Evolutionary conservation across 2,329 filamentous ascomycete species (phyloP), one percentile per base, ranked within the genome.

Genomic region (Fusarium drepaniforme): DNA sequence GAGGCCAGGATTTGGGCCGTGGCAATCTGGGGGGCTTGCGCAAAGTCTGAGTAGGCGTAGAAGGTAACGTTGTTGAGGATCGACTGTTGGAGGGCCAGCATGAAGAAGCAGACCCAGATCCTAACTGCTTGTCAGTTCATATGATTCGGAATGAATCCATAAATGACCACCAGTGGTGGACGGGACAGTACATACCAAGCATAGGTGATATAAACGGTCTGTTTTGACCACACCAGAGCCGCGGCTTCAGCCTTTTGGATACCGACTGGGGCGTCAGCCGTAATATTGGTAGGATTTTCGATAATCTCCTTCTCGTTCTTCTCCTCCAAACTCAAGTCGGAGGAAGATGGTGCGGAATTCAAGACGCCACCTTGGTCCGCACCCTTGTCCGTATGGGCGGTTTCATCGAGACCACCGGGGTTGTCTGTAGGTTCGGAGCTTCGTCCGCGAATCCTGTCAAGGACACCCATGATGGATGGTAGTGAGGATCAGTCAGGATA

Each of bases 1-100:
- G 79, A 84, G 33, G 84, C 81, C 8, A 89, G 82, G 58, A 89
- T 86, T 42, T 82, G 82, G 57, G 85, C 84, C 1, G 86, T 83
- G 9, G 84, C 82, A 33, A 86, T 80, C 18, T 89, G 81, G 13
- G 62, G 37, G 51, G 64, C 37, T 30, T 38, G 33, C 42, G 40
- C 77, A 70, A 88, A 89, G 15, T 73, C 73, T 64, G 79, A 80
- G 4, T 79, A 81, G 57, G 51, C 51, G 51, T 35, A 57, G 28
- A 15, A 59, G 3, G 79, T 82, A 23, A 89, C 76, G 16, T 80
- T 80, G 37, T 75, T 67, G 7, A 83, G 81, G 59, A 86, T 83
- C 56, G 82, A 81, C 28, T 82, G 82, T 59, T 85, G 83, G 11
- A 87, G 76, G 44, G 83, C 84, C 58, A 84, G 82, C 68, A 86